Evolutionary conservation across 345 rosid genomes (phyloP), one percentile per base, ranked within the genome.

Genomic region (Eucalyptus tenuipes): DNA sequence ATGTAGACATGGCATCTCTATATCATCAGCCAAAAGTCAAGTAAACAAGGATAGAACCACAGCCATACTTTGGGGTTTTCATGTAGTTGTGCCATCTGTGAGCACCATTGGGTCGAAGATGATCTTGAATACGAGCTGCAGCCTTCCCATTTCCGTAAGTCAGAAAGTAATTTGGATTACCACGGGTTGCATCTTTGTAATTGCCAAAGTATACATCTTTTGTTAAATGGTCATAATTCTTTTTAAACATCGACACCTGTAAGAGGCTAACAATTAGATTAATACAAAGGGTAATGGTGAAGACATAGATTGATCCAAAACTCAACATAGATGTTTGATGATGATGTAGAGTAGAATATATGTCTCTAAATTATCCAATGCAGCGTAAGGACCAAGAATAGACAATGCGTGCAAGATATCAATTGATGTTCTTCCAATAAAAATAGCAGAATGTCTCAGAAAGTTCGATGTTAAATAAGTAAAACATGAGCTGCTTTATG

Each of bases 71-170:
- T 90, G 97, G 98, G 88, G 86, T 89, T 93, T 95, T 97, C 93
- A 90, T 95, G 90, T 98, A 98, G 91, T 96, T 98, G 91, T 97
- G 98, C 99, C 99, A 98, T 94, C 99, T 92, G 90, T 97, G 99
- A 88, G 99, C 98, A 89, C 99, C 99, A 92, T 98, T 96, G 59
- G 99, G 96, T 68, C 99, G 99, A 91, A 98, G 99, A 93, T 97
- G 95, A 91, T 93, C 95, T 90, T 94, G 97, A 86, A 97, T 92
- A 71, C 99, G 97, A 86, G 99, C 99, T 80, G 99, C 99, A 59
- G 99, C 91, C 92, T 98, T 98, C 88, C 99, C 99, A 89, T 97
- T 97, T 93, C 99, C 99, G 92, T 97, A 98, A 48, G 99, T 98
- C 85, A 98, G 88, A 88, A 98, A 98, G 89, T 94, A 97, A 90